Percentiles rank a stretch among this genome's conserved stretches.
phyloP scores from a whole-genome alignment of 1,284 basidiomycete species.

The Coniferiporia weirii region DNA sequence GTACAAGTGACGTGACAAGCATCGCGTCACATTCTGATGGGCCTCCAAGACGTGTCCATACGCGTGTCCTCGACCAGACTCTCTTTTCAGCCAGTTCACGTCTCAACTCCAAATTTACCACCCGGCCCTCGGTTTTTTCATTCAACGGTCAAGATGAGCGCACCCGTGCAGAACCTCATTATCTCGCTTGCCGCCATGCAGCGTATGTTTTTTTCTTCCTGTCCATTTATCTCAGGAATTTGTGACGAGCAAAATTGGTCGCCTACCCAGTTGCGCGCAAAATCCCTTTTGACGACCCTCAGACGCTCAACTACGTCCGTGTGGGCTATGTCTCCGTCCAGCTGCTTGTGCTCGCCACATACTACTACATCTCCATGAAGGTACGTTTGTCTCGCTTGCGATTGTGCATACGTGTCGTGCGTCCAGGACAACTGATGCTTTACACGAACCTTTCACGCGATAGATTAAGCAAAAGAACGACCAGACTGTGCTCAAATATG shows the following conservation, averaged over 20 bases:
- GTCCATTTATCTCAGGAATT: not conserved
- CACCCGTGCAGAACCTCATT: constrained; percentile 60
- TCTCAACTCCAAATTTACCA: not conserved
- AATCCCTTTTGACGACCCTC: constrained; percentile 88
- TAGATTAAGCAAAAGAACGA: constrained; percentile 95
- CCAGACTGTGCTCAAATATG: constrained; percentile 92
- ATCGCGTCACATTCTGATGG: no score
- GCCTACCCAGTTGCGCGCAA: constrained; percentile 69
- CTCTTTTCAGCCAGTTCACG: not conserved
- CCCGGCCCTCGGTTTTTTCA: not conserved
- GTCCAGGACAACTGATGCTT: not conserved
- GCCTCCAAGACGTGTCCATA: no score
- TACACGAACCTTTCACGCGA: not conserved
- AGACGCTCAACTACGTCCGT: constrained; percentile 79
- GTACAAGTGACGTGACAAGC: no score
- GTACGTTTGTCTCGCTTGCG: not conserved
- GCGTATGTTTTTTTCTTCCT: constrained; percentile 38
- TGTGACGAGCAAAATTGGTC: not conserved
- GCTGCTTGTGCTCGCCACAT: constrained; percentile 60
- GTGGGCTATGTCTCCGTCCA: constrained; percentile 79
- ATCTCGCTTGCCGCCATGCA: constrained; percentile 92
- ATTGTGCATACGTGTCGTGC: not conserved
- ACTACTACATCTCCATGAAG: constrained; percentile 64
- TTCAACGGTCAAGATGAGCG: constrained; percentile 28
- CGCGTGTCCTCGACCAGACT: no score